Base-by-base conservation (phyloP, 1,139 yeast genomes). In the Lodderomyces jiufengensis region DNA sequence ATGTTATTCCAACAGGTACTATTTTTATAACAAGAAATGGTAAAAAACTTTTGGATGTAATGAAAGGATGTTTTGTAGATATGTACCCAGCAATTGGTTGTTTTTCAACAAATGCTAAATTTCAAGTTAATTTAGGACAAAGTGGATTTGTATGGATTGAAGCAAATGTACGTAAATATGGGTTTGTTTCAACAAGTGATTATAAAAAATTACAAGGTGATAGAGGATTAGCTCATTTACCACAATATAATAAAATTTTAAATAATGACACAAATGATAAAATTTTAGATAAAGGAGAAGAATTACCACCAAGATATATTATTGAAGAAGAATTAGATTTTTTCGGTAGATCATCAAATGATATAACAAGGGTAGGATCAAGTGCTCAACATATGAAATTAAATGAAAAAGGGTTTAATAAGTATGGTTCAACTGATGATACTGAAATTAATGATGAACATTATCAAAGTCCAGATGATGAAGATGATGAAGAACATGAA, bases 141-240 rank as follows among this genome's bases (percentile, higher is more conserved):
- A 64, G 80, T 33, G 98, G 97, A 1, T 92, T 80, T 61, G 96
- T 92, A 2, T 90, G 85, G 68, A 86, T 92, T 40, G 97, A 92
- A 58, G 97, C 97, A 5, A 90, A 92, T 57, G 95, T 87, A 22
- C 75, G 87, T 49, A 90, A 88, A 57, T 86, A 95, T 71, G 96
- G 96, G 3, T 83, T 92, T 48, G 95, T 95, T 20, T 71, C 78
- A 11, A 66, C 70, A 11, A 83, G 84, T 32, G 73, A 66, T 40
- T 61, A 54, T 40, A 57, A 67, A 21, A 70, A 63, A 38, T 50
- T 68, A 11, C 53, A 60, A 41, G 68, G 75, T 37, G 64, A 73
- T 45, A 44, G 75, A 50, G 63, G 86, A 1, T 49, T 65, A 34
- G 64, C 70, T 3, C 45, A 70, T 3, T 56, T 69, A 35, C 76